Conservation (phyloP, 1,284 basidiomycete genomes). For the Naganishia sp. region DNA sequence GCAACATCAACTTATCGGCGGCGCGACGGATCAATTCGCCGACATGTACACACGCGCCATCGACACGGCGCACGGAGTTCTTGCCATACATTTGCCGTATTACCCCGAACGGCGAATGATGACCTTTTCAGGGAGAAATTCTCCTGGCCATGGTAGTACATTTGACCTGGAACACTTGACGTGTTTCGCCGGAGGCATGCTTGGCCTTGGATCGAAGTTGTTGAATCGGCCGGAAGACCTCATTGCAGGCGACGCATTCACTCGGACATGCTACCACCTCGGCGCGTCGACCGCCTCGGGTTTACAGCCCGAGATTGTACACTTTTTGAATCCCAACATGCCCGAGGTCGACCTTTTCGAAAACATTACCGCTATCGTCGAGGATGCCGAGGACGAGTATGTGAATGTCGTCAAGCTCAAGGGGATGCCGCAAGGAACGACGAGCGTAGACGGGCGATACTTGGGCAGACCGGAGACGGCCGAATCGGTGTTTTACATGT, state of each 20-base stretch:
- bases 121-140: slow-evolving; percentile 25
- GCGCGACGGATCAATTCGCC: slow-evolving; percentile 54
- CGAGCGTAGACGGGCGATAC: slow-evolving; percentile 41
- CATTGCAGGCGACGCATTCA: slow-evolving; percentile 34
- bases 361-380: slow-evolving; percentile 42
- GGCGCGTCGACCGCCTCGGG: slow-evolving; percentile 50
- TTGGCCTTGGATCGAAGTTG: slow-evolving; percentile 58
- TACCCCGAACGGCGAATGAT: slow-evolving; percentile 54
- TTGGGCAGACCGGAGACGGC: slow-evolving; percentile 61
- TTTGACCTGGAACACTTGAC: slow-evolving; percentile 40
- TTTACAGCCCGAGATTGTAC: slow-evolving; percentile 53
- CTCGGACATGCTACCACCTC: slow-evolving; percentile 19
- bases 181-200: slow-evolving; percentile 61
- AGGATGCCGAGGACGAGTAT: slow-evolving; percentile 38
- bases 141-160: neutral
- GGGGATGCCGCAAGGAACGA: slow-evolving; percentile 46
- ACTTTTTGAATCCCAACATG: slow-evolving; percentile 46
- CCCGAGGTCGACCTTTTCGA: slow-evolving; percentile 36
- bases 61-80: slow-evolving; percentile 53
- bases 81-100: slow-evolving; percentile 53
- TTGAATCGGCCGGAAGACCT: slow-evolving; percentile 56
- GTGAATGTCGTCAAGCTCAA: slow-evolving; percentile 45
- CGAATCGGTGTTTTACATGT: slow-evolving; percentile 59
- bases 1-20: slow-evolving; percentile 57
- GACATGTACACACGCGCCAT: slow-evolving; percentile 57